These are phyloP conservation scores for Gossypium bickii DNA, from an alignment of 345 rosid genomes.

Conservation along the genomic window DNA sequence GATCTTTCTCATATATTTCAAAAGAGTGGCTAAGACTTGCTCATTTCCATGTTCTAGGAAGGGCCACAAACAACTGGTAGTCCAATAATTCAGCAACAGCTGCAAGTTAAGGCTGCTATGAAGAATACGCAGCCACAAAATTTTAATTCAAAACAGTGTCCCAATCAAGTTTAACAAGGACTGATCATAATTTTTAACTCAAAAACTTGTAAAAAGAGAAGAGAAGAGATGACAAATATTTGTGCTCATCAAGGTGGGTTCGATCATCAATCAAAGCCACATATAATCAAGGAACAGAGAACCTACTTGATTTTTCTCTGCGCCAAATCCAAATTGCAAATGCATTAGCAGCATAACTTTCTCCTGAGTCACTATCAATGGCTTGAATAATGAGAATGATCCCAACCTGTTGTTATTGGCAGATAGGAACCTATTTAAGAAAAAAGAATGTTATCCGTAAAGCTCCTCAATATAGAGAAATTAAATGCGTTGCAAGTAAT, in stretches of 20 bases:
- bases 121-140: too few relatives aligned
- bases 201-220: not conserved
- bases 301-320: not conserved
- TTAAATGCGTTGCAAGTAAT: not conserved
- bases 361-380: not conserved
- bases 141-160: not conserved
- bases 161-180: not conserved
- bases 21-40: too few relatives aligned
- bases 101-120: not conserved
- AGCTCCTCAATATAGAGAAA: not conserved
- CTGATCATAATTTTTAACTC: not conserved
- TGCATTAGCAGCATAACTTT: not conserved
- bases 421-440: not conserved
- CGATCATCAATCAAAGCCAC: not conserved
- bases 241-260: not conserved
- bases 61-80: not conserved
- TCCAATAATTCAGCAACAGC: conserved; percentile 1
- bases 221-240: not conserved
- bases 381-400: not conserved
- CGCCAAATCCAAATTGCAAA: not conserved
- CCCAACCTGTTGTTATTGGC: not conserved
- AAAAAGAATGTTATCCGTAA: not conserved
- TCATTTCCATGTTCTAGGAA: not conserved
- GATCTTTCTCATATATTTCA: not conserved
- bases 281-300: too few relatives aligned